Base-by-base conservation (phyloP, 2,329 filamentous ascomycete species). In the Penicillium italicum region DNA sequence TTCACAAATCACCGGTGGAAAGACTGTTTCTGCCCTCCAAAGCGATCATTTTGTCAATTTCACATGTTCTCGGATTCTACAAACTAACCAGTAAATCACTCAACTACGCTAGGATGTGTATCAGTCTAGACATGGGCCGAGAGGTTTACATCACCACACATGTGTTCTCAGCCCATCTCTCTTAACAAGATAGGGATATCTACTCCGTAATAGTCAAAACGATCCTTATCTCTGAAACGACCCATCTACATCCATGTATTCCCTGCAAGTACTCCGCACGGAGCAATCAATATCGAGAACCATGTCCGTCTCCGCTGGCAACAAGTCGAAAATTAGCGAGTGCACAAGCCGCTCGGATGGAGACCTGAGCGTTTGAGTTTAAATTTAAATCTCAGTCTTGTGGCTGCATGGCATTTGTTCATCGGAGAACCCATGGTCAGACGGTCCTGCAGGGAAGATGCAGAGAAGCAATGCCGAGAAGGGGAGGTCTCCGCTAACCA, bases 401-500 rank as follows among this genome's bases (percentile, higher is more conserved):
- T 51, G 53, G 26, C 20, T 45, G 5, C 26, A 45, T 43, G 28
- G 11, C 16, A 16, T 7, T 12, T 20, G 4, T 31, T 40, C n/a
- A 51, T 45, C 34, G 40, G 53, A 44, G 24, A 14, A 4, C 6
- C 0, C 31, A 11, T 30, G 22, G 40, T 34, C 47, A 34, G 24
- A 45, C 26, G 16, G 31, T 16, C 31, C 34, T 55, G 53, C 53
- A 55, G 22, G 40, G 53, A 51, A 51, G 20, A 51, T 34, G 40
- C 34, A 51, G 33, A 51, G 53, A 55, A 55, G 47, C 31, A 50
- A 11, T 3, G 43, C 26, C 14, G 45, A 54, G 43, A 36, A 34
- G 14, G 31, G 14, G n/a, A 28, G 28, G 24, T 14, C 20, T 28
- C n/a, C 4, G 8, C 6, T 22, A 11, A 6, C 50, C 43, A 49